Percentiles rank a stretch among this genome's conserved stretches.
Conservation (phyloP, 139 green algal genomes). For the Chlorella sp. region DNA sequence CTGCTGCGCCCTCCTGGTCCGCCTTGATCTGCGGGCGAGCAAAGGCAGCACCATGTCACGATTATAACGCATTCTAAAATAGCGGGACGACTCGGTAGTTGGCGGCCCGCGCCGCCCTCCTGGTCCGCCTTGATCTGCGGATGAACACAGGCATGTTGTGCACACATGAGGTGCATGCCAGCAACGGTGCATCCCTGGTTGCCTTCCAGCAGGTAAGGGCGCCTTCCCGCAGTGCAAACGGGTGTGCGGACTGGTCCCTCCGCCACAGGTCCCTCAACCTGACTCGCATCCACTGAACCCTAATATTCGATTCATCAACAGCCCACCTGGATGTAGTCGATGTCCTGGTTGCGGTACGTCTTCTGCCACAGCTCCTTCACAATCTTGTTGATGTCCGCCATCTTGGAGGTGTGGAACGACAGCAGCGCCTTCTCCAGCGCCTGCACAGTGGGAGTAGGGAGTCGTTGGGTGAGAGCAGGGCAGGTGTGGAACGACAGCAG, state of each 20-base stretch:
- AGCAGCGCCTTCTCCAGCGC: conserved; percentile 96
- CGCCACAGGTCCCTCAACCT: not conserved
- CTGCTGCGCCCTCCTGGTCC: conserved; percentile 66
- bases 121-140: conserved; percentile 78
- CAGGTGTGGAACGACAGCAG: conserved; percentile 93
- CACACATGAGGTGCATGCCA: no score
- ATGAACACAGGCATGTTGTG: not conserved
- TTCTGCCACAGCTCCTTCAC: conserved; percentile 99
- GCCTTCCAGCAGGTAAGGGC: not conserved
- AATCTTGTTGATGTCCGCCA: conserved; percentile 97
- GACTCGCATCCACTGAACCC: no score
- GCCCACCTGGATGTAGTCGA: conserved; percentile 88
- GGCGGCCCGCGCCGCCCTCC: conserved; percentile 58
- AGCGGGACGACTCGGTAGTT: conserved; percentile 97
- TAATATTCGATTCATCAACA: no score
- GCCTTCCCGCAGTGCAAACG: conserved; percentile 56
- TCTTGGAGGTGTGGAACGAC: conserved; percentile 94
- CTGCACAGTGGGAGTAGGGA: conserved; percentile 29
- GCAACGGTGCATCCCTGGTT: no score
- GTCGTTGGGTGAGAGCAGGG: not conserved
- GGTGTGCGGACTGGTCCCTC: not conserved
- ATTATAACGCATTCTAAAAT: no score
- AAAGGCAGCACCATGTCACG: not conserved
- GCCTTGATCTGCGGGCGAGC: conserved; percentile 64
- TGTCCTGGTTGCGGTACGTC: conserved; percentile 96